Conservation (phyloP, 257 asterid genomes). For the Nicotiana paniculata region DNA sequence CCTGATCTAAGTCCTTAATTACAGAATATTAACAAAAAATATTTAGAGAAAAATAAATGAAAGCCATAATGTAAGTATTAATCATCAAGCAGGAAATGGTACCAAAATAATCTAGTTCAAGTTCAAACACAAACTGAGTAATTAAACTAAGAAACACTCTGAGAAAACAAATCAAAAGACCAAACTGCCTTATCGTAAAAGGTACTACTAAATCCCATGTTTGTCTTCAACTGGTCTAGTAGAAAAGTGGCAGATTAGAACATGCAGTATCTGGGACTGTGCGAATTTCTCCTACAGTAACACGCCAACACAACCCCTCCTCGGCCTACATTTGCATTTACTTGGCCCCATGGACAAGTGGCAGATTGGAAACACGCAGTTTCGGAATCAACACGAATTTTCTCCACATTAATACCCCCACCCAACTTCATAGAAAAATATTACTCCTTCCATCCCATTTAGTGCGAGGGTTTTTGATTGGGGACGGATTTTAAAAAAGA, state of each 20-base stretch:
- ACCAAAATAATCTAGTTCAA: not conserved
- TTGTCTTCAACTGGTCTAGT: constrained; percentile 1
- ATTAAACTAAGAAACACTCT: not conserved
- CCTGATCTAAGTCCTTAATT: not conserved
- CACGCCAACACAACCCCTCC: not conserved
- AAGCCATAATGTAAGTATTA: not conserved
- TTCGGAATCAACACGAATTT: not conserved
- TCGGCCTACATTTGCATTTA: not conserved
- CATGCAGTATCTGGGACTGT: not conserved
- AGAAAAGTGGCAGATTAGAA: not conserved
- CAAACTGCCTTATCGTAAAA: not conserved
- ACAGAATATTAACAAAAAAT: not conserved
- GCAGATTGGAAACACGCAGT: not conserved
- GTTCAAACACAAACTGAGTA: not conserved
- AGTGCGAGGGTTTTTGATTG: not conserved
- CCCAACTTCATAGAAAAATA: not conserved
- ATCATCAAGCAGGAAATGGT: not conserved
- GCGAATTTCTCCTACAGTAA: not conserved
- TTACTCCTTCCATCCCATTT: not conserved
- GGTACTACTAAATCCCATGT: not conserved
- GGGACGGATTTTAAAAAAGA: not conserved
- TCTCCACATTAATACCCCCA: not conserved
- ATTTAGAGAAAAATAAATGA: not conserved
- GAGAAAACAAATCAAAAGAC: not conserved
- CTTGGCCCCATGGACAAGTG: not conserved